Evolutionary conservation across 352 stramenopile species (phyloP).

Genomic region (Phytopythium litorale): DNA sequence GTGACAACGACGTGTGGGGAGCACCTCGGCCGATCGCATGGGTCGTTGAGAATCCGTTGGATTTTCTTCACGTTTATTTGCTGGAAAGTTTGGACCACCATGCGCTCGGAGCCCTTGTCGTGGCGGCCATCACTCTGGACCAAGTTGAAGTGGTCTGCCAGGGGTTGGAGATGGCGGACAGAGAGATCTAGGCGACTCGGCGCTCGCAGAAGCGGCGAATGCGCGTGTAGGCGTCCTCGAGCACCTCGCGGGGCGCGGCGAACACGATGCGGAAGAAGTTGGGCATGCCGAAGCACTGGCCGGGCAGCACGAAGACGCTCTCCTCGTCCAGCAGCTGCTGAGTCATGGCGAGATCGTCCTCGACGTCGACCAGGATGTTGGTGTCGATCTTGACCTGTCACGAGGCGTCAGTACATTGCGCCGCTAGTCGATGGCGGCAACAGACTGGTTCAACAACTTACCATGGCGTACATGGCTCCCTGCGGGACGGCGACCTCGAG

Average conservation of each 20-base stretch:
- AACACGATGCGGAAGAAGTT: slow-evolving; percentile 43
- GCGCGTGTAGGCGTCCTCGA: slow-evolving; percentile 34
- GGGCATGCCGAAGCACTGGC: slow-evolving; percentile 37
- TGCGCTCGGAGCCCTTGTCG: too few species aligned
- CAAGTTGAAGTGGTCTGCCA: background rate
- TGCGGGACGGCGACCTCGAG: slow-evolving; percentile 87
- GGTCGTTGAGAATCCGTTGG: too few species aligned
- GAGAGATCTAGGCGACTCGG: background rate
- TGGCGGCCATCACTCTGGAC: background rate
- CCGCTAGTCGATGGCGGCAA: background rate
- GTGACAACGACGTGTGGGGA: too few species aligned
- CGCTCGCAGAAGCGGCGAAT: slow-evolving; percentile 36
- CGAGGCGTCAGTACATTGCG: background rate
- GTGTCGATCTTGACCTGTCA: slow-evolving; percentile 60
- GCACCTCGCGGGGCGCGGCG: slow-evolving; percentile 28
- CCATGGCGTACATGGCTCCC: slow-evolving; percentile 96
- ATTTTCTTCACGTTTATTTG: too few species aligned
- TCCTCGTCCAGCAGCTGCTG: slow-evolving; percentile 93
- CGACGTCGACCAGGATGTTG: slow-evolving; percentile 66
- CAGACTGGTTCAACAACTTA: slow-evolving; percentile 13
- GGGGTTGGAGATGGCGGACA: background rate
- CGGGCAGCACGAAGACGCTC: slow-evolving; percentile 94
- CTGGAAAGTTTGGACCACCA: too few species aligned
- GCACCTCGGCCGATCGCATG: too few species aligned
- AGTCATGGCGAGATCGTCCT: slow-evolving; percentile 92